Percentiles rank a stretch among this genome's conserved stretches.
Conservation (phyloP, 2,329 filamentous ascomycete genomes). For the Clonostachys solani region DNA sequence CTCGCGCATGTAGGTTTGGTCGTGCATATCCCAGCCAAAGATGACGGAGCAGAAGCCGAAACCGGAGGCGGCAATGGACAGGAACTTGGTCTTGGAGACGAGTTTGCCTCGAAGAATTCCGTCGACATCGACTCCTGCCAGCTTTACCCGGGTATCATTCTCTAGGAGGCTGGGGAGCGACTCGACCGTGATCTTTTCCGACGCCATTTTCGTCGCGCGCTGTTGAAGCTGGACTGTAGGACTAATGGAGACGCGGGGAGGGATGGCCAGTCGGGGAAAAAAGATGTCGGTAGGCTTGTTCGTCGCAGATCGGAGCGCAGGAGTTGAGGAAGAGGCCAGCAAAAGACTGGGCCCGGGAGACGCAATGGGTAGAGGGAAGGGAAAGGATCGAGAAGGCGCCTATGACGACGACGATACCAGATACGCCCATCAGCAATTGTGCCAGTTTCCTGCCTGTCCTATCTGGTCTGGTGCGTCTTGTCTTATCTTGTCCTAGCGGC, state of each 20-base stretch:
- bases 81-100: constrained; percentile 88
- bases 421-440: no score
- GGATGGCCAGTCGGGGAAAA: not conserved
- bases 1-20: constrained; percentile 82
- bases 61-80: constrained; percentile 73
- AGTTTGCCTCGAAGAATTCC: constrained; percentile 86
- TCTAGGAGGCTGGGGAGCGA: constrained; percentile 63
- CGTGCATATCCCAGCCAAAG: constrained; percentile 98
- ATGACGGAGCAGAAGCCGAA: constrained; percentile 95
- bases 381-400: no score
- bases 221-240: not conserved
- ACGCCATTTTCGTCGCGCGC: constrained; percentile 14
- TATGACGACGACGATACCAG: no score
- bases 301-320: no score
- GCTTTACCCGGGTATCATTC: constrained; percentile 75
- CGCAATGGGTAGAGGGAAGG: no score
- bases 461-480: no score
- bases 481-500: no score
- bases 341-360: no score
- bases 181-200: constrained; percentile 49
- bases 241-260: not conserved
- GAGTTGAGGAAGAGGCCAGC: no score
- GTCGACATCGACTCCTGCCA: constrained; percentile 84
- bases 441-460: no score
- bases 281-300: no score